Base-by-base conservation (phyloP, 441 rosid species). In the Aquilaria agallochum region DNA sequence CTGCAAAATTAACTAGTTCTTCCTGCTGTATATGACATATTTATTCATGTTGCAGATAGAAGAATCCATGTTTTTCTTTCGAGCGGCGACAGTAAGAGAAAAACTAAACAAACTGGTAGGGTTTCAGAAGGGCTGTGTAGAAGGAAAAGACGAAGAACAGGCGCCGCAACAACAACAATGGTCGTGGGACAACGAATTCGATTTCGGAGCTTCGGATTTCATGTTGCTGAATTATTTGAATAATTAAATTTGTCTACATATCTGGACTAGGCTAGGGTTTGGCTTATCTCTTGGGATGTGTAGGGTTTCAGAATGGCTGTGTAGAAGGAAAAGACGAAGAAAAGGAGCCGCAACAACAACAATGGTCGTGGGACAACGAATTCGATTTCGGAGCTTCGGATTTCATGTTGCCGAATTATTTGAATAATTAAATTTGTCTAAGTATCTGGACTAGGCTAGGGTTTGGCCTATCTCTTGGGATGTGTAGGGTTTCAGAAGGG, bases 311-410 rank as follows among this genome's bases (percentile, higher is more conserved):
- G 63, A 61, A 69, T 34, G 31, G 48, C 12, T 64, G 68, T 13
- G 74, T 64, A 55, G 52, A 31, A 32, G 71, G 66, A 32, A 5
- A 34, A 34, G 0, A 53, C 20, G 15, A 54, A 27, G 47, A 45
- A 20, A 13, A 20, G 20, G 20, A 0, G 20, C 20, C 20, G 20
- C 20, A 20, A 20, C 20, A 62, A 31, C 66, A 64, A 42, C 51
- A 60, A 52, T 68, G 65, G 55, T 53, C 67, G 14, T 80, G 82
- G 80, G 66, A 74, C 59, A 67, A 65, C n/a, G 81, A 57, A 33
- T 31, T 63, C 54, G 31, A 63, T 42, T 68, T 65, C 31, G 77
- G 65, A 8, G 42, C 32, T 0, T 68, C 65, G 78, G 54, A 47
- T 27, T 54, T 63, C 50, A 8, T 9, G 52, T 14, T 69, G 3